Evolutionary conservation across 208 protist species (phyloP), one percentile per base, ranked within the genome.

Genomic region (Spironucleus salmonicida): DNA sequence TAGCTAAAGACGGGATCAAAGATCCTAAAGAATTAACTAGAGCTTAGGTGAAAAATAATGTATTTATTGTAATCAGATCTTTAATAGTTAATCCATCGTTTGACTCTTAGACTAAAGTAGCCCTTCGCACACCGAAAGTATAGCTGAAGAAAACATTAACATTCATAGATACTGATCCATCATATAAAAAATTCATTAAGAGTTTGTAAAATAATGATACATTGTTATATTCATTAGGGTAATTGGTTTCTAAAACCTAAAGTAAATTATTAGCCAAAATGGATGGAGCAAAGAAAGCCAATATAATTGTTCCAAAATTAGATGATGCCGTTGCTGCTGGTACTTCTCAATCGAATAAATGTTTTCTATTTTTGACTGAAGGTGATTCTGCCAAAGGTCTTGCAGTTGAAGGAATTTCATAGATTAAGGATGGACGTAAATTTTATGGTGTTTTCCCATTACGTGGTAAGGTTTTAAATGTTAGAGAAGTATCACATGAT

Each of bases 91-190:
- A 99, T 82, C 97, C 97, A 1, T 83, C 92, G 13, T 99, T 99
- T 82, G 95, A 99, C 80, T 96, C 92, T 30, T 96, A 99, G 88
- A 99, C 94, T 29, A 99, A 99, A 88, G 94, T 98, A 81, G 94
- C 89, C 26, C 89, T 99, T 39, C 98, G 90, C 35, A 94, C 92
- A 19, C 85, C 89, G 32, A 80, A 84, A n/a, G 82, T 75, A 58
- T 87, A 91, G 75, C 98, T 99, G 83, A 95, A 95, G 76, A 96
- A 90, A 35, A 68, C 34, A 7, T 49, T 58, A 29, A 88, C 64
- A 23, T 23, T 23, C 2, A 0, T 32, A 0, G 19, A 85, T 38
- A 58, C 38, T 42, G 81, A 76, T 49, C 26, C 1, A 27, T 40
- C 38, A 23, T 34, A 68, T 1, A 85, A 93, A 58, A 78, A 96